phyloP scores from a whole-genome alignment of 768 basidiomycete genomes.

The Paxillus involutus region DNA sequence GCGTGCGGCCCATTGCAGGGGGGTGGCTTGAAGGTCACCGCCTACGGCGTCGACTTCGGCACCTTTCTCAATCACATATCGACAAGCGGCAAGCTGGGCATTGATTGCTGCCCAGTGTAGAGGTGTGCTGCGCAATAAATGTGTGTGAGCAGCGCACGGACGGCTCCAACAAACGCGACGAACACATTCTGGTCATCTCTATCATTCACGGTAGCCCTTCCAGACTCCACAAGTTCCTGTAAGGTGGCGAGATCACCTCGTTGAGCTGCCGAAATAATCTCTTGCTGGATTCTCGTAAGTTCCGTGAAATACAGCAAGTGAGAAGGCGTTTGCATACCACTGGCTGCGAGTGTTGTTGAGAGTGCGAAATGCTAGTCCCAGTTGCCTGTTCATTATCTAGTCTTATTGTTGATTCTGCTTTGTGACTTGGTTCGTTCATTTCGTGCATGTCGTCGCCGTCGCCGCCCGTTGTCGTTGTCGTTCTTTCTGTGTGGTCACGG shows the following conservation, averaged over 20 bases:
- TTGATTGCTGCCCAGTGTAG: slow-evolving; percentile 99
- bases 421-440: slow-evolving; percentile 31
- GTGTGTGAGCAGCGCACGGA: background rate
- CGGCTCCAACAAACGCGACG: slow-evolving; percentile 5
- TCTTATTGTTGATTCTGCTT: slow-evolving; percentile 29
- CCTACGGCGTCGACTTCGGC: slow-evolving; percentile 94
- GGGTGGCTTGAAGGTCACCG: slow-evolving; percentile 91
- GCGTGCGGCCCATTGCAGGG: slow-evolving; percentile 97
- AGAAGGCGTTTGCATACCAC: slow-evolving; percentile 14
- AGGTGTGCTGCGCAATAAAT: slow-evolving; percentile 51
- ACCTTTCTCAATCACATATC: slow-evolving; percentile 85
- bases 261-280: slow-evolving; percentile 85
- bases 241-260: slow-evolving; percentile 75
- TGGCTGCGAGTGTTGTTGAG: slow-evolving; percentile 19
- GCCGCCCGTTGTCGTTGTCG: slow-evolving; percentile 12
- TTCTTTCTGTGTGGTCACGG: background rate
- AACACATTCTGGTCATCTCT: slow-evolving; percentile 84
- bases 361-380: slow-evolving; percentile 25
- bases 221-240: slow-evolving; percentile 67
- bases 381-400: slow-evolving; percentile 27
- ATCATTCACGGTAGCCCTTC: slow-evolving; percentile 69
- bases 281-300: slow-evolving; percentile 33
- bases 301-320: background rate
- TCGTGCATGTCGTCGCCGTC: slow-evolving; percentile 16
- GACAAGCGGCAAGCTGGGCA: slow-evolving; percentile 86